Conservation (phyloP, 2,329 filamentous ascomycete species). For the Cadophora luteo-olivacea region DNA sequence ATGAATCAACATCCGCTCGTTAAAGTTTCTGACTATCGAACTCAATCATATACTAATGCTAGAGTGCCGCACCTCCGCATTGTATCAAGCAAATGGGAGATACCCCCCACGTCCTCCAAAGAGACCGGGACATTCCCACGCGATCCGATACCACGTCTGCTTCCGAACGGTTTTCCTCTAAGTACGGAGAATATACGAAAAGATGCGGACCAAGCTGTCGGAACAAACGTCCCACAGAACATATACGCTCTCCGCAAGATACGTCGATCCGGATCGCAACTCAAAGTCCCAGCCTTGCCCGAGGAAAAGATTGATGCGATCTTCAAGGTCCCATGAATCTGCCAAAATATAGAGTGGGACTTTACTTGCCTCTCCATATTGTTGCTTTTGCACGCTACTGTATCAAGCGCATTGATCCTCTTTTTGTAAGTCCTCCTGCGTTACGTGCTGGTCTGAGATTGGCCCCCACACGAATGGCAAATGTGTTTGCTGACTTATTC, state of each 20-base stretch:
- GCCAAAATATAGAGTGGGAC: not conserved
- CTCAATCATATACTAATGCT: not conserved
- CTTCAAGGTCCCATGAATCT: not conserved
- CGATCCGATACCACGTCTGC: not conserved
- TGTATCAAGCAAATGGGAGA: not conserved
- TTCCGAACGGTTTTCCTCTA: not conserved
- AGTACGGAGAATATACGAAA: not conserved
- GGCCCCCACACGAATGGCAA: not conserved
- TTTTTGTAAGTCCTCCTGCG: not conserved
- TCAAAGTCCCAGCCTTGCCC: not conserved
- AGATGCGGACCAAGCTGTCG: conserved; percentile 7
- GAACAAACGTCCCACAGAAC: not conserved
- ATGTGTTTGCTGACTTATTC: conserved; percentile 14
- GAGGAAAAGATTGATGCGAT: not conserved
- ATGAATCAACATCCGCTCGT: not conserved
- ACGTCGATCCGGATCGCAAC: not conserved
- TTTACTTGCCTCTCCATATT: not conserved
- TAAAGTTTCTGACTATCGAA: not conserved
- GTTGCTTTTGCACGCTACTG: conserved; percentile 12
- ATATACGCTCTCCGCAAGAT: conserved; percentile 14
- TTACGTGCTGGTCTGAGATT: conserved; percentile 21
- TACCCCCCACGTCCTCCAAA: not conserved
- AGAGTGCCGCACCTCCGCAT: not conserved
- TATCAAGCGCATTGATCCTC: conserved; percentile 15
- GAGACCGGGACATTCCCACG: conserved; percentile 3